phyloP scores from a whole-genome alignment of 116 monocot genomes.

The Posidonia oceanica region DNA sequence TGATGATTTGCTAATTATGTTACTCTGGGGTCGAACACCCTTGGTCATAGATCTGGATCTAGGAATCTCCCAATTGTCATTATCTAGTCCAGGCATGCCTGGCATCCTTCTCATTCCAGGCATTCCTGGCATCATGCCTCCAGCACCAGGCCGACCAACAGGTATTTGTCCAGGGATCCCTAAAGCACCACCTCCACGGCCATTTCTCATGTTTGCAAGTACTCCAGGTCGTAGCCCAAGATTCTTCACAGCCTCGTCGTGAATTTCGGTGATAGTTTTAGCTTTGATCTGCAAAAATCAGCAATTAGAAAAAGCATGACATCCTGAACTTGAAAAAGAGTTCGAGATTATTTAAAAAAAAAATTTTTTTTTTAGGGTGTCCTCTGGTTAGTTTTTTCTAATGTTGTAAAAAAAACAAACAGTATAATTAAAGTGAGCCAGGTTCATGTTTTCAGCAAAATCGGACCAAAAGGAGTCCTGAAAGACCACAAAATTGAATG shows the following conservation, averaged over 20 bases:
- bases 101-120: slow-evolving; percentile 65
- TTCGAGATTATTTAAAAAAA: too few relatives aligned
- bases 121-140: slow-evolving; percentile 73
- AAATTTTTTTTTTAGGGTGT: background rate
- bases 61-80: slow-evolving; percentile 72
- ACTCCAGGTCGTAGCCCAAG: slow-evolving; percentile 72
- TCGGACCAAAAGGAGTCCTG: too few relatives aligned
- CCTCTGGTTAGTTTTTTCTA: too few relatives aligned
- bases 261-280: slow-evolving; percentile 90
- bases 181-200: slow-evolving; percentile 26
- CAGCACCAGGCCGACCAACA: slow-evolving; percentile 37
- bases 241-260: slow-evolving; percentile 70
- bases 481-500: too few relatives aligned
- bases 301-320: background rate
- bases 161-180: slow-evolving; percentile 31
- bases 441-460: too few relatives aligned
- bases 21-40: slow-evolving; percentile 20
- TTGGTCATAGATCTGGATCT: slow-evolving; percentile 53
- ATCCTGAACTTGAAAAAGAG: too few relatives aligned
- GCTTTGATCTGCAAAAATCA: slow-evolving; percentile 60
- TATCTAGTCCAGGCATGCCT: slow-evolving; percentile 52
- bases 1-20: slow-evolving; percentile 13
- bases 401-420: too few relatives aligned
- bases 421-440: too few relatives aligned
- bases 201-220: slow-evolving; percentile 54